Percentiles rank a stretch among this genome's conserved stretches.
Conservation (phyloP, 202 grass and related monocot species). For the Sporobolus alterniflorus region DNA sequence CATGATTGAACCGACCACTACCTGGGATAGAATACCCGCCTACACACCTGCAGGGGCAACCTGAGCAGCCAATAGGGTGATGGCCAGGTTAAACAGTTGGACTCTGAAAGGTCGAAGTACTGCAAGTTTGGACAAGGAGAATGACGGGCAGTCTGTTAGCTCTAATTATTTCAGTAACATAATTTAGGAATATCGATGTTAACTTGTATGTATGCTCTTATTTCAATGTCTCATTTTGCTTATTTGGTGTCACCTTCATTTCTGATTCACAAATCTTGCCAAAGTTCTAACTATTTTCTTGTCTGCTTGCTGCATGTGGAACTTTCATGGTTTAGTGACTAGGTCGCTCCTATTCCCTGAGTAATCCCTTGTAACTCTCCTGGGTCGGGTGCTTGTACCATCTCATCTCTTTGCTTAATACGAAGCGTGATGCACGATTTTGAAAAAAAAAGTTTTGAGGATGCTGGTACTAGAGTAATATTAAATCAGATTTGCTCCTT, state of each 20-base stretch:
- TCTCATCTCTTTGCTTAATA: too few species aligned
- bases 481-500: too few species aligned
- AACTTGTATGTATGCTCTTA: slow-evolving; percentile 47
- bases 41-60: too few species aligned
- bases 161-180: slow-evolving; percentile 9
- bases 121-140: slow-evolving; percentile 72
- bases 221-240: slow-evolving; percentile 55
- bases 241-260: slow-evolving; percentile 20
- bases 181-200: slow-evolving; percentile 28
- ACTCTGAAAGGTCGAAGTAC: slow-evolving; percentile 49
- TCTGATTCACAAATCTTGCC: slow-evolving; percentile 19
- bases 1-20: too few species aligned
- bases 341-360: too few species aligned
- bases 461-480: too few species aligned
- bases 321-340: not conserved
- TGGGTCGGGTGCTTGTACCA: too few species aligned
- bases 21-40: too few species aligned
- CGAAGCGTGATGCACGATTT: too few species aligned
- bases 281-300: not conserved
- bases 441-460: too few species aligned
- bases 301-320: not conserved
- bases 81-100: slow-evolving; percentile 45
- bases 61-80: too few species aligned
- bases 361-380: too few species aligned
- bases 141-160: slow-evolving; percentile 21